Evolutionary conservation across 2,329 filamentous ascomycete species (phyloP).

Genomic region (Rhynchosporium agropyri): DNA sequence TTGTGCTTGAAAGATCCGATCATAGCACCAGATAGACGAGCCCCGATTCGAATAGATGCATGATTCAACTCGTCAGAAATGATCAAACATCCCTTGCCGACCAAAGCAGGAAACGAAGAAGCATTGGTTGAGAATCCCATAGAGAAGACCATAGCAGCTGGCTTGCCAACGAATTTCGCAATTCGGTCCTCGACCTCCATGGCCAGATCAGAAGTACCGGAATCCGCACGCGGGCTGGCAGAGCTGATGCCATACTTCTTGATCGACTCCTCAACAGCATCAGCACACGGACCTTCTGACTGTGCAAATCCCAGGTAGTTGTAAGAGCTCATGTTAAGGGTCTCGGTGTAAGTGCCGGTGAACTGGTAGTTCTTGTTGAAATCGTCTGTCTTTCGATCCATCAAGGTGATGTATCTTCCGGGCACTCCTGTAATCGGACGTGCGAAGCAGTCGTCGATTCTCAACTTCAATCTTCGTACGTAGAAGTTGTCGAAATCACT

Average conservation of each 20-base stretch:
- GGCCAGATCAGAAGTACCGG: slow-evolving; percentile 84
- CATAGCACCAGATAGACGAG: slow-evolving; percentile 90
- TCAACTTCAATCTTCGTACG: slow-evolving; percentile 85
- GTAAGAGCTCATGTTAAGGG: slow-evolving; percentile 98
- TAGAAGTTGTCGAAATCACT: slow-evolving; percentile 99
- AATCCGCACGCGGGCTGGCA: slow-evolving; percentile 79
- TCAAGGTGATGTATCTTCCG: slow-evolving; percentile 87
- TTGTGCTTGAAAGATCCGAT: slow-evolving; percentile 98
- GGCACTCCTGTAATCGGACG: slow-evolving; percentile 91
- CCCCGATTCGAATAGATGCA: slow-evolving; percentile 93
- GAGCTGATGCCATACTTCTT: slow-evolving; percentile 83
- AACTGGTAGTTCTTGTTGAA: slow-evolving; percentile 89
- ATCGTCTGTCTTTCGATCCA: slow-evolving; percentile 88
- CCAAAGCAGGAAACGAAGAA: slow-evolving; percentile 86
- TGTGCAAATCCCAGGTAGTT: slow-evolving; percentile 99
- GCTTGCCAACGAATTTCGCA: slow-evolving; percentile 91
- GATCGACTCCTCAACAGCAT: slow-evolving; percentile 84
- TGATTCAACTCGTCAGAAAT: slow-evolving; percentile 98
- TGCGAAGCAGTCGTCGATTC: slow-evolving; percentile 96
- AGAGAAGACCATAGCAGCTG: slow-evolving; percentile 93
- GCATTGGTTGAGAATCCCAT: slow-evolving; percentile 99
- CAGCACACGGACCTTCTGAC: slow-evolving; percentile 93
- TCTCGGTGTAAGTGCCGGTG: slow-evolving; percentile 89
- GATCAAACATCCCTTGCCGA: slow-evolving; percentile 89
- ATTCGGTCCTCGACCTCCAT: slow-evolving; percentile 88